A percentile compares a stretch with the other conserved stretches of the same genome.
Evolutionary conservation across 495 filamentous ascomycete species (phyloP).

Genomic region (Podospora tetraspora): DNA sequence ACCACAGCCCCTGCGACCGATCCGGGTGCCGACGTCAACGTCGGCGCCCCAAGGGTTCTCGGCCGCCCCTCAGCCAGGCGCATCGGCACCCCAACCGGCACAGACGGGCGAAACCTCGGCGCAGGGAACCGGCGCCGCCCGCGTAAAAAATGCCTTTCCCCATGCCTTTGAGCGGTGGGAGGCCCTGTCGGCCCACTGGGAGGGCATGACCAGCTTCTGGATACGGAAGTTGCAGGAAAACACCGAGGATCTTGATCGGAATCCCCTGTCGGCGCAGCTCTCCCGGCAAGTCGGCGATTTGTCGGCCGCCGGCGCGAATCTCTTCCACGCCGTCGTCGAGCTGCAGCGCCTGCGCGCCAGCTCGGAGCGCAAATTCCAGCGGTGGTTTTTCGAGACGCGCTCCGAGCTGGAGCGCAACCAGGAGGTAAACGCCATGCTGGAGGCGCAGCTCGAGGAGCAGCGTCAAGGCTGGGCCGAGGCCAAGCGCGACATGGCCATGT

Average conservation of each 20-base stretch:
- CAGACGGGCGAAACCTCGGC: conserved; percentile 33
- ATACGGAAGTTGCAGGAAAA: conserved; percentile 87
- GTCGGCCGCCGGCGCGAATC: conserved; percentile 90
- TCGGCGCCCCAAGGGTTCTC: conserved; percentile 20
- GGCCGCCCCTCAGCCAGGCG: conserved; percentile 12
- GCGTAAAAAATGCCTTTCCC: conserved; percentile 61
- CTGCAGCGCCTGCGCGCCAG: conserved; percentile 91
- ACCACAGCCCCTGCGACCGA: conserved; percentile 23
- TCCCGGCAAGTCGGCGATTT: conserved; percentile 91
- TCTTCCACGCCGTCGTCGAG: conserved; percentile 97
- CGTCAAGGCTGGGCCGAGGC: conserved; percentile 62
- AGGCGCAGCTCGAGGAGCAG: conserved; percentile 67
- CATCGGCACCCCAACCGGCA: conserved; percentile 14
- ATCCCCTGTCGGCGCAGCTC: conserved; percentile 81
- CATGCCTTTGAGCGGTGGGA: conserved; percentile 99
- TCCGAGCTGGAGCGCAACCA: conserved; percentile 78
- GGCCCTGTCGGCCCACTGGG: conserved; percentile 93
- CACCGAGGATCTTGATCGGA: conserved; percentile 71
- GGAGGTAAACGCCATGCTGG: conserved; percentile 77
- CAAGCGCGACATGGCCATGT: conserved; percentile 54
- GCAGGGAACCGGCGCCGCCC: conserved; percentile 24
- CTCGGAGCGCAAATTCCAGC: conserved; percentile 94
- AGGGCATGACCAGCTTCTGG: conserved; percentile 95
- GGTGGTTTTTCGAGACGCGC: conserved; percentile 96
- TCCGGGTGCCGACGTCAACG: conserved; percentile 21